phyloP scores from a whole-genome alignment of 2,329 filamentous ascomycete genomes.

The Colletotrichum chlorophyti region DNA sequence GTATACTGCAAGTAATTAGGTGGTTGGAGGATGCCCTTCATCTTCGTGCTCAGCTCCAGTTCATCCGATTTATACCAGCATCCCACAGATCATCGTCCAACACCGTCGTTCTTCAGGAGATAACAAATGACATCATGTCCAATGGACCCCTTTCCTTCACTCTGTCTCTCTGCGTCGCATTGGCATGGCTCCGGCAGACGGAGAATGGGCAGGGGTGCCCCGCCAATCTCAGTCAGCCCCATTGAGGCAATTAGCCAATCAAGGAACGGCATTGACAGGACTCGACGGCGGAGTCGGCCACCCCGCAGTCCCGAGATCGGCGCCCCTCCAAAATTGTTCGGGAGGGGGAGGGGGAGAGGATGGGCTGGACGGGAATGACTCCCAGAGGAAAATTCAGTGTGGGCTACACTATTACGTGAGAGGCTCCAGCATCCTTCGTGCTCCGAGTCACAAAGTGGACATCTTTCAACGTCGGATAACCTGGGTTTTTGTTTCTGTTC shows the following conservation, averaged over 20 bases:
- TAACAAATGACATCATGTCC: conserved; percentile 3
- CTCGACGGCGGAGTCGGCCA: background rate
- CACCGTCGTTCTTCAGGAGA: no score
- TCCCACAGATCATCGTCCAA: no score
- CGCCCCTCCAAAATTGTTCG: conserved; percentile 17
- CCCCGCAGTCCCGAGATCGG: conserved; percentile 28
- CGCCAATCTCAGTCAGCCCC: conserved; percentile 7
- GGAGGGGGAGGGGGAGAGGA: background rate
- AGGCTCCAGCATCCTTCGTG: conserved; percentile 6
- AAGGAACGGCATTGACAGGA: background rate
- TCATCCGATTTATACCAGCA: no score
- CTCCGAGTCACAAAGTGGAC: background rate
- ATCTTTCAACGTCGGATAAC: background rate
- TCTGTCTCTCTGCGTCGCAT: background rate
- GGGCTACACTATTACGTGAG: conserved; percentile 14
- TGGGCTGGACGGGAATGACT: conserved; percentile 20
- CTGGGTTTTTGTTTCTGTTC: no score
- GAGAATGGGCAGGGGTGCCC: conserved; percentile 11
- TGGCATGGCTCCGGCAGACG: conserved; percentile 16
- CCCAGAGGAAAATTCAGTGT: background rate
- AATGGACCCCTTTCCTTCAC: background rate
- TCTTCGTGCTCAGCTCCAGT: no score
- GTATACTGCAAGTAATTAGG: no score
- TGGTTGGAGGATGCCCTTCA: no score
- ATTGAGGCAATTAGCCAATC: background rate